Percentiles rank a stretch among this genome's conserved stretches.
Evolutionary conservation across 129 eudicot genomes (phyloP).

Genomic region (Flaveria trinervia): DNA sequence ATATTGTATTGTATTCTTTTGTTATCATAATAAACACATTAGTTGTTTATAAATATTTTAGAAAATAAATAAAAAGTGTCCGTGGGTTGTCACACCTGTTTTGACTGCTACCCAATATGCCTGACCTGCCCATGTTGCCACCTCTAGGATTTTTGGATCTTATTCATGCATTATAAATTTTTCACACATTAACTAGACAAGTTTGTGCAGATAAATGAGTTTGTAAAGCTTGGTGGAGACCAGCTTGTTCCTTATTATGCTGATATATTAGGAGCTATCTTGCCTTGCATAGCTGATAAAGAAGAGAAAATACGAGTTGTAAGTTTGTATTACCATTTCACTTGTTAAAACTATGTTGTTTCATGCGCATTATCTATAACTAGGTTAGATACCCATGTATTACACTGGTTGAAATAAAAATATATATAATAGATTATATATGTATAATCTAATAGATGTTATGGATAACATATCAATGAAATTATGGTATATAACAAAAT

Average conservation of each 20-base stretch:
- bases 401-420: no score
- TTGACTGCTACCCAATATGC: background rate
- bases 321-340: conserved; percentile 33
- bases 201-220: conserved; percentile 77
- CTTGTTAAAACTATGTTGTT: background rate
- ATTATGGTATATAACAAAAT: no score
- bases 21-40: background rate
- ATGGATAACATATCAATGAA: no score
- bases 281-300: conserved; percentile 92
- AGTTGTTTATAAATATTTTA: background rate
- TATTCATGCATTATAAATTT: conserved; percentile 13
- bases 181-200: conserved; percentile 11
- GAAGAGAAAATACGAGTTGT: conserved; percentile 95
- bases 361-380: background rate
- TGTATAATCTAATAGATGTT: no score
- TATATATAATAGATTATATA: no score
- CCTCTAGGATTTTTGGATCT: background rate
- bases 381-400: no score
- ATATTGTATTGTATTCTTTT: background rate
- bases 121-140: background rate
- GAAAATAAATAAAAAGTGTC: background rate
- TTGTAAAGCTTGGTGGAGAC: conserved; percentile 93
- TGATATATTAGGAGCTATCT: conserved; percentile 90
- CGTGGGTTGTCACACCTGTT: background rate
- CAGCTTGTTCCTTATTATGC: conserved; percentile 95